phyloP scores from a whole-genome alignment of 169 alveolate genomes.

The Blepharisma undulans region DNA sequence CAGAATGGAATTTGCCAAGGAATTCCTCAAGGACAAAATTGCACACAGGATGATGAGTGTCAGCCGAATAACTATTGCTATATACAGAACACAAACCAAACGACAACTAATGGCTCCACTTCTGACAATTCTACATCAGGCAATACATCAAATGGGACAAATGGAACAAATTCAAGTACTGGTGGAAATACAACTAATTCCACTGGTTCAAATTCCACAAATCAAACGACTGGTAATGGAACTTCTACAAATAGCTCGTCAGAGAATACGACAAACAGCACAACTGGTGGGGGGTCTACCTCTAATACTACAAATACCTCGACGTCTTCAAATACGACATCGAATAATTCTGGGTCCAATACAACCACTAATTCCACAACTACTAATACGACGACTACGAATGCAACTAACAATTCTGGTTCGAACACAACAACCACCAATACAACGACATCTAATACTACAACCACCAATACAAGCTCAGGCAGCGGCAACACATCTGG shows the following conservation, averaged over 20 bases:
- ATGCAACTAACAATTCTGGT: no score
- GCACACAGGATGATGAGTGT: background rate
- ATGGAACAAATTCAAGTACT: background rate
- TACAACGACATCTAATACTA: background rate
- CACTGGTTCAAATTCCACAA: background rate
- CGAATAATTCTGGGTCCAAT: background rate
- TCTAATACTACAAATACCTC: background rate
- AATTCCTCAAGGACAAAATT: background rate
- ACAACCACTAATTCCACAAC: background rate
- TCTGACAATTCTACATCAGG: background rate
- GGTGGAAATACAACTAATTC: background rate
- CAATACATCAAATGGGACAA: background rate
- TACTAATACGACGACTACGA: no score
- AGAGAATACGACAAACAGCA: background rate
- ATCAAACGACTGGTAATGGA: background rate
- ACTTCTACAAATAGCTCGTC: background rate
- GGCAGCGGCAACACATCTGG: background rate
- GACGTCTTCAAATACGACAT: background rate
- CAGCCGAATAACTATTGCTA: background rate
- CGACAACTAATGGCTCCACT: background rate
- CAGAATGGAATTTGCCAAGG: background rate
- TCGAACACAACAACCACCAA: no score
- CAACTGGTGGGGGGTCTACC: background rate
- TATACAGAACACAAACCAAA: background rate
- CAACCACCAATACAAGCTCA: background rate